phyloP scores from a whole-genome alignment of 163 green algal species.

The Prototheca wickerhamii region DNA sequence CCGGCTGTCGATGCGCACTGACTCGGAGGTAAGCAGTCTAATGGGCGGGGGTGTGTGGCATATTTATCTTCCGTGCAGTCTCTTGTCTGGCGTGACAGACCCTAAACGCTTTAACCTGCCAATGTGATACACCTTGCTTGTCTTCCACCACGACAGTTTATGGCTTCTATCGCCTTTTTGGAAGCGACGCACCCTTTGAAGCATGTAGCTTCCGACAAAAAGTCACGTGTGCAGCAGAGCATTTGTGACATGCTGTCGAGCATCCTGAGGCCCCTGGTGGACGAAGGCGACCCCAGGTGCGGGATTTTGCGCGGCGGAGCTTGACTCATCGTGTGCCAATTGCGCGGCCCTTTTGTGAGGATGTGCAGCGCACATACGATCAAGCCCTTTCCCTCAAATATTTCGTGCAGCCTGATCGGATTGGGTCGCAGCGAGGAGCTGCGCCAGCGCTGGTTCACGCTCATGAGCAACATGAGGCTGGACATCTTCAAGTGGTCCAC shows the following conservation, averaged over 20 bases:
- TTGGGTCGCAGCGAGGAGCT: slow-evolving; percentile 7
- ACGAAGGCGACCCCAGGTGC: slow-evolving; percentile 33
- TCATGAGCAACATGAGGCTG: slow-evolving; percentile 15
- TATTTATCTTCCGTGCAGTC: not conserved
- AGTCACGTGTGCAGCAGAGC: slow-evolving; percentile 70
- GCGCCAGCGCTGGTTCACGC: slow-evolving; percentile 39
- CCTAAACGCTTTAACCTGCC: not conserved
- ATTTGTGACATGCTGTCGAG: slow-evolving; percentile 59
- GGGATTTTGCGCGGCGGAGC: not conserved
- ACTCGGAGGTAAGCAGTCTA: slow-evolving; percentile 20
- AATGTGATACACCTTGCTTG: not conserved
- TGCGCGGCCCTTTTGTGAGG: not conserved
- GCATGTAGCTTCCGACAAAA: slow-evolving; percentile 58
- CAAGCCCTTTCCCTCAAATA: not conserved
- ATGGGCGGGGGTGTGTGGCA: not conserved
- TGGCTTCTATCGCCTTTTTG: slow-evolving; percentile 50
- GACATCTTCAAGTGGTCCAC: slow-evolving; percentile 55
- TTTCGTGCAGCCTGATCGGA: slow-evolving; percentile 17
- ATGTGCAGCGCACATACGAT: not conserved
- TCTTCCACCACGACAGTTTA: too few species aligned
- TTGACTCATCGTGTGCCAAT: not conserved
- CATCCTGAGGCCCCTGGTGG: slow-evolving; percentile 52
- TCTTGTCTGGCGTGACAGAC: not conserved
- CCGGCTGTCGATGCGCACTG: slow-evolving; percentile 29
- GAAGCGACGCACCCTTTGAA: slow-evolving; percentile 44